A percentile compares a stretch with the other conserved stretches of the same genome.
These are phyloP conservation scores for Annulohypoxylon nitens DNA, from an alignment of 495 filamentous ascomycete genomes.

Conservation along the genomic window DNA sequence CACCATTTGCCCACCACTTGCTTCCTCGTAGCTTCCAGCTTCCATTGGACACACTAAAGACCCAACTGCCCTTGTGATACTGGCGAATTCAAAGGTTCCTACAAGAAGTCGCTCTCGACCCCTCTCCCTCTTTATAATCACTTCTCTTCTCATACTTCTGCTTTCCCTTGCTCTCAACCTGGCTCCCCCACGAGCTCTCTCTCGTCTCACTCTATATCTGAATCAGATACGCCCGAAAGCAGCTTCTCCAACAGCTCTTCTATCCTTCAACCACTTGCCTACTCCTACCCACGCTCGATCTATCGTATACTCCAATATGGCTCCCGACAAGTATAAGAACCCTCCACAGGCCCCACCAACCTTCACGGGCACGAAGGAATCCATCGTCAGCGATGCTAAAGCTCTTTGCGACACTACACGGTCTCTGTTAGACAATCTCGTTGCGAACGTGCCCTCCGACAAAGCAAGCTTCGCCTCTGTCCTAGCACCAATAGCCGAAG, in stretches of 20 bases:
- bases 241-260: constrained; percentile 46
- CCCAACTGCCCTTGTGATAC: constrained; percentile 29
- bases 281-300: constrained; percentile 24
- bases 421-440: constrained; percentile 79
- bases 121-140: constrained; percentile 61
- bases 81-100: constrained; percentile 44
- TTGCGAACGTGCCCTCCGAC: constrained; percentile 70
- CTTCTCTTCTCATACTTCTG: constrained; percentile 72
- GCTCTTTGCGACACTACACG: constrained; percentile 76
- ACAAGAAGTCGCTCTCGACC: constrained; percentile 44
- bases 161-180: constrained; percentile 75
- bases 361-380: constrained; percentile 85
- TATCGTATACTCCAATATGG: constrained; percentile 50
- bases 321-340: constrained; percentile 66
- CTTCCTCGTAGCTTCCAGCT: background rate
- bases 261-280: constrained; percentile 18
- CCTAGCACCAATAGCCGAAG: constrained; percentile 71
- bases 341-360: constrained; percentile 88
- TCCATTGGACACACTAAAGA: constrained; percentile 19
- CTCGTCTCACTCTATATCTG: constrained; percentile 74
- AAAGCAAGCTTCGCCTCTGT: constrained; percentile 76
- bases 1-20: background rate
- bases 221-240: constrained; percentile 60
- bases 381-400: constrained; percentile 82
- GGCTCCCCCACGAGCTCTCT: constrained; percentile 76